Base-by-base conservation (phyloP, 768 basidiomycete species). In the Lactifluus hygrophoroides region DNA sequence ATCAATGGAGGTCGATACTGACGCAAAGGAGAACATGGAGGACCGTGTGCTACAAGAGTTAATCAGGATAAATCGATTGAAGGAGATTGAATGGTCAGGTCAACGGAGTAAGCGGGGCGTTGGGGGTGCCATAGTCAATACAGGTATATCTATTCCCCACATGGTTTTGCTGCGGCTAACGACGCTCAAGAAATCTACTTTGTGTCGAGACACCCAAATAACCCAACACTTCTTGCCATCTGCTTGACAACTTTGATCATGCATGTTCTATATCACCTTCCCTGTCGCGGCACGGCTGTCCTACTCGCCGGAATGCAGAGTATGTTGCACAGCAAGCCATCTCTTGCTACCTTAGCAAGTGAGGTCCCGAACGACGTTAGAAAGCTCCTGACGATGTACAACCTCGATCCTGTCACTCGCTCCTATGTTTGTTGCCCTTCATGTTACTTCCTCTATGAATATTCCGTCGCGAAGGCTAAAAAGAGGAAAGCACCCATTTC, bases 371-470 rank as follows among this genome's bases (percentile, higher is more conserved):
- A n/a, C n/a, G n/a, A n/a, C n/a, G n/a, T n/a, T n/a, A n/a, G n/a
- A n/a, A n/a, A n/a, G n/a, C n/a, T n/a, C n/a, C n/a, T n/a, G n/a
- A n/a, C n/a, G n/a, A n/a, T n/a, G n/a, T n/a, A n/a, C n/a, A n/a
- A 49, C 40, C 48, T 50, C 3, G 38, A 57, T 17, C 56, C 56
- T 7, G 32, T 30, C 25, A 57, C 48, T 11, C 21, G 9, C 5
- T n/a, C 25, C 37, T 51, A 57, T 34, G 40, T 50, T 25, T 57
- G 56, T 28, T 57, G 56, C 48, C 46, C 48, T 28, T 23, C 10
- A 5, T 57, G 56, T n/a, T 44, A 48, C 6, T 48, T n/a, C n/a
- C n/a, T n/a, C n/a, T n/a, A n/a, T n/a, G n/a, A n/a, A n/a, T n/a
- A n/a, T n/a, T n/a, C n/a, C n/a, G n/a, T n/a, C n/a, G n/a, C n/a